Conservation (phyloP, 306 rosid genomes). For the Quercus gilva region DNA sequence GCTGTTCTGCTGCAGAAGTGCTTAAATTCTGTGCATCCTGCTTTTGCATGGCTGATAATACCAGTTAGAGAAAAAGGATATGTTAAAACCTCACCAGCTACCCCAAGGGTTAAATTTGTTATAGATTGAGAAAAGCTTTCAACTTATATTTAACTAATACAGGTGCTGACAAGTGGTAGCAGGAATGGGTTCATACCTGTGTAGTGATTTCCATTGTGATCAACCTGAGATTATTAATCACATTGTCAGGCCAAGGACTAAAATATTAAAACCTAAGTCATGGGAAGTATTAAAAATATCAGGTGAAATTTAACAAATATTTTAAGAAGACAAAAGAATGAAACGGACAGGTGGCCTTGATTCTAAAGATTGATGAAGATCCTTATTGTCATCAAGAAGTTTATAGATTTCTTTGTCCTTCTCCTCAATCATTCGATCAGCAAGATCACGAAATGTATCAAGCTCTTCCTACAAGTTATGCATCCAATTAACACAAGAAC, state of each 20-base stretch:
- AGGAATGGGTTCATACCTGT: conserved; percentile 53
- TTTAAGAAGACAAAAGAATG: conserved; percentile 8
- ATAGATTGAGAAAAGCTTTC: conserved; percentile 7
- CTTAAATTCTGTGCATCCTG: conserved; percentile 57
- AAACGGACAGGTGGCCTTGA: conserved; percentile 64
- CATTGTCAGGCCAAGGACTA: conserved; percentile 20
- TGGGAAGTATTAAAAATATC: conserved; percentile 19
- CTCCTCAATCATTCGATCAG: conserved; percentile 90
- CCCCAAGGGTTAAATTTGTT: conserved; percentile 15
- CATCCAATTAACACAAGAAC: conserved; percentile 29
- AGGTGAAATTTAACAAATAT: conserved; percentile 16
- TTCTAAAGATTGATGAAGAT: conserved; percentile 70
- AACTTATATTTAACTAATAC: conserved; percentile 7
- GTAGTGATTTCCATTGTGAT: conserved; percentile 43
- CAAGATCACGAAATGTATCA: conserved; percentile 82
- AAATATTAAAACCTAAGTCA: conserved; percentile 6
- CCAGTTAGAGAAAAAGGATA: conserved; percentile 27
- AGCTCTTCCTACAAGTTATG: conserved; percentile 71
- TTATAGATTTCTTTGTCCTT: conserved; percentile 85
- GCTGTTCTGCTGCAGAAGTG: conserved; percentile 79
- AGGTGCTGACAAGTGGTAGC: neutral
- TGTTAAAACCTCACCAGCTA: conserved; percentile 15
- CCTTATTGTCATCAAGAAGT: conserved; percentile 73
- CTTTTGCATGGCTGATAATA: conserved; percentile 59
- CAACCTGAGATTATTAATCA: conserved; percentile 53